These are phyloP conservation scores for Rhodamnia rubescens DNA, from an alignment of 345 rosid species.

Conservation along the genomic window DNA sequence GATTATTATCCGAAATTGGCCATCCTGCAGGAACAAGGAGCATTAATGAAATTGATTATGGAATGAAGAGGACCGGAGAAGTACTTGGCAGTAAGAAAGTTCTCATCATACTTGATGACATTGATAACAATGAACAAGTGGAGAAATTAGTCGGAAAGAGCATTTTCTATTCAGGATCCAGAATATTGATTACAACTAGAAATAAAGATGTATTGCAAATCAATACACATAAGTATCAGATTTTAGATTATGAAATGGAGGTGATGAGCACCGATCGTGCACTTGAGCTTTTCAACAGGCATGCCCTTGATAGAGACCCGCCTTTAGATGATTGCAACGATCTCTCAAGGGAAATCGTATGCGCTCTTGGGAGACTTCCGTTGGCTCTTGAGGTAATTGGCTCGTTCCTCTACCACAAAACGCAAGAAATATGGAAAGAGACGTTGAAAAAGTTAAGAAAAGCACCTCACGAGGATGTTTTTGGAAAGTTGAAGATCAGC, in stretches of 20 bases:
- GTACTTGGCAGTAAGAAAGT: not conserved
- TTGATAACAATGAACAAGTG: not conserved
- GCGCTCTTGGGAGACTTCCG: not conserved
- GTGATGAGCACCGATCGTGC: not conserved
- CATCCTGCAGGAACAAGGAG: rapidly evolving
- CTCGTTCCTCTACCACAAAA: not conserved
- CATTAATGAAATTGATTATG: not conserved
- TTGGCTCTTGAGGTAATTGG: not conserved
- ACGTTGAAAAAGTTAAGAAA: not conserved
- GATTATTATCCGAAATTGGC: not conserved
- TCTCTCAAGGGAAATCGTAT: rapidly evolving
- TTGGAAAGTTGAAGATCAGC: not conserved
- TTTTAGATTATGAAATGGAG: not conserved
- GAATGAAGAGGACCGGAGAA: not conserved
- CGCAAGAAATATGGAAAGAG: not conserved
- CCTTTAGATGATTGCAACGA: not conserved
- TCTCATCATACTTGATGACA: not conserved
- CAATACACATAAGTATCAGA: too few relatives aligned
- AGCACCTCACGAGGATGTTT: not conserved
- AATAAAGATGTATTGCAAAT: not conserved
- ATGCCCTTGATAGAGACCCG: not conserved
- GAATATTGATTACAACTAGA: not conserved
- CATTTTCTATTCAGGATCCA: not conserved
- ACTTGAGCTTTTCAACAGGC: not conserved
- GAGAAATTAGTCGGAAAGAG: not conserved